Evolutionary conservation across 805 yeast genomes (phyloP).

Genomic region (Myxozyma vanderwaltii): DNA sequence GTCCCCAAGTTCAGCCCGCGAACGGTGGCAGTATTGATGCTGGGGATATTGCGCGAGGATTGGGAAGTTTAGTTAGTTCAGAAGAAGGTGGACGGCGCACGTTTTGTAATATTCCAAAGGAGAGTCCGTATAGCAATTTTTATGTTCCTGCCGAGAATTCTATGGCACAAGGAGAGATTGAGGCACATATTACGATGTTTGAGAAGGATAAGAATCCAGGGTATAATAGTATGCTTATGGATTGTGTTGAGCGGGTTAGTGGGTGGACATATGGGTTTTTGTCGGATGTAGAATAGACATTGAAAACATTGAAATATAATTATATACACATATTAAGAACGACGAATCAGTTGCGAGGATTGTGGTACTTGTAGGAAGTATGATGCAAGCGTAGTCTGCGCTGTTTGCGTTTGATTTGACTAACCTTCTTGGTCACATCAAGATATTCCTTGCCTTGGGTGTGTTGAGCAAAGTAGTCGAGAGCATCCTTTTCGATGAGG

Average conservation of each 20-base stretch:
- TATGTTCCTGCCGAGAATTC: conserved; percentile 30
- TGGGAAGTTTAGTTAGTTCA: conserved; percentile 26
- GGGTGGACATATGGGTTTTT: conserved; percentile 13
- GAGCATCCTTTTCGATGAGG: conserved; percentile 31
- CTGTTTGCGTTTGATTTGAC: conserved; percentile 19
- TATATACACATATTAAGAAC: neutral
- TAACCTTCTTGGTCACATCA: conserved; percentile 9
- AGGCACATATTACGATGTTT: conserved; percentile 31
- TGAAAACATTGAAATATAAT: neutral
- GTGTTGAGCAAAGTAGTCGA: conserved; percentile 19
- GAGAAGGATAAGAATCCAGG: conserved; percentile 18
- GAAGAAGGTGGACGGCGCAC: conserved; percentile 29
- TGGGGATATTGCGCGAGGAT: conserved; percentile 13
- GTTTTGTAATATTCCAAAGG: conserved; percentile 32
- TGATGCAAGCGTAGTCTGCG: conserved; percentile 9
- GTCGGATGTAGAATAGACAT: neutral
- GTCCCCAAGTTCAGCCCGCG: neutral
- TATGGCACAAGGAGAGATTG: conserved; percentile 30
- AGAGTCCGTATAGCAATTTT: conserved; percentile 23
- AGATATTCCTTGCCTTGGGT: conserved; percentile 28
- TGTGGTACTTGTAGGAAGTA: neutral
- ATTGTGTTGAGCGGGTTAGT: conserved; percentile 15
- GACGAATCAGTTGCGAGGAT: neutral
- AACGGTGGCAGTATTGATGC: conserved; percentile 1
- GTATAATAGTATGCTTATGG: conserved; percentile 18